Percentiles rank a stretch among this genome's conserved stretches.
Conservation (phyloP, 2,329 filamentous ascomycete species). For the Penicillium sp. region DNA sequence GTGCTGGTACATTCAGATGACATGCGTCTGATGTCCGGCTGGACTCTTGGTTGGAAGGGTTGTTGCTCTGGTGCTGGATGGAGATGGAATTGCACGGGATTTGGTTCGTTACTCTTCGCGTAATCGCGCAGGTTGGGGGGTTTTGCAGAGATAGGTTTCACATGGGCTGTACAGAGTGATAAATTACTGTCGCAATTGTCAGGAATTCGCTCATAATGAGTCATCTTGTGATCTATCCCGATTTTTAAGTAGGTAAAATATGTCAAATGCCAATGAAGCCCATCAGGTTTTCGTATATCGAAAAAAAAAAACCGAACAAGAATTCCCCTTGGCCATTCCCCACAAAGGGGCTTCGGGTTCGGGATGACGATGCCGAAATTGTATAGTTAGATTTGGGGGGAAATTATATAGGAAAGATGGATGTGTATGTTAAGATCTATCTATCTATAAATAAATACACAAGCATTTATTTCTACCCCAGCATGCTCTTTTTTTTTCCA, state of each 20-base stretch:
- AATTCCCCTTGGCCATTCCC: neutral
- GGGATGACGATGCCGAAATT: neutral
- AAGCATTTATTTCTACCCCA: neutral
- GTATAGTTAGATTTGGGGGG: neutral
- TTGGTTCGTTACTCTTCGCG: neutral
- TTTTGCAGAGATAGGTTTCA: neutral
- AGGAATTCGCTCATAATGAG: neutral
- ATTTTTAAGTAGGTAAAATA: no score
- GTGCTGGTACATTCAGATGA: neutral
- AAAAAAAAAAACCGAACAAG: neutral
- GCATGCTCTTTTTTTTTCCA: no score
- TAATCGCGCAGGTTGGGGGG: neutral
- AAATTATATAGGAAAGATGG: no score
- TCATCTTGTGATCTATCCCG: neutral
- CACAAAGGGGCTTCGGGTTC: neutral
- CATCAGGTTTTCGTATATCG: neutral
- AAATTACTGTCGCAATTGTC: neutral
- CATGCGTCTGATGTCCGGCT: neutral
- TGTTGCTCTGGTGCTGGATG: neutral
- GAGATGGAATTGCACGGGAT: neutral
- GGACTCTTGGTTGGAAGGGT: no score
- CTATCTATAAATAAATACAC: no score
- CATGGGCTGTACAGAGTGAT: neutral
- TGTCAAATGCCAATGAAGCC: no score
- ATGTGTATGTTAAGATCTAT: neutral